Percentiles rank a stretch among this genome's conserved stretches.
phyloP scores from a whole-genome alignment of 2,329 filamentous ascomycete genomes.

The Fusarium sp. region DNA sequence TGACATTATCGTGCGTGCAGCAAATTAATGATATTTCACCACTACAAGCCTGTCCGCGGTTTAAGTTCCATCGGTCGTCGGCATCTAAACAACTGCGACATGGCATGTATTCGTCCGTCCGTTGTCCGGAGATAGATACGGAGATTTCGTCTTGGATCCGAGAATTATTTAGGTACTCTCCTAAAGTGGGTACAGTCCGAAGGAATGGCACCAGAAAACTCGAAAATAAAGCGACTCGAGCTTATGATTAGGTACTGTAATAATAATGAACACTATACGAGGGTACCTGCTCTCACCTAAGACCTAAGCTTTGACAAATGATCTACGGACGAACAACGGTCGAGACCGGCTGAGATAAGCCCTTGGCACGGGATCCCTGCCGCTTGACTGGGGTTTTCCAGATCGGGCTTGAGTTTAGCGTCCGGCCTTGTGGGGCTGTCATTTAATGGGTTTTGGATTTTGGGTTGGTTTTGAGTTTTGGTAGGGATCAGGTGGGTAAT shows the following conservation, averaged over 20 bases:
- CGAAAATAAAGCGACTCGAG: too few relatives aligned
- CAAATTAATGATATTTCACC: background rate
- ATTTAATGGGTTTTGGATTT: background rate
- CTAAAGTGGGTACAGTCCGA: conserved; percentile 1
- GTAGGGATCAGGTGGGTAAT: background rate
- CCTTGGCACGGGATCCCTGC: conserved; percentile 27
- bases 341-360: conserved; percentile 31
- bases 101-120: background rate
- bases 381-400: conserved; percentile 17
- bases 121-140: conserved; percentile 26
- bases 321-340: conserved; percentile 4
- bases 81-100: conserved; percentile 5
- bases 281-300: background rate
- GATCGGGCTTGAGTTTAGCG: conserved; percentile 25
- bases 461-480: background rate
- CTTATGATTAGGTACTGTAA: too few relatives aligned
- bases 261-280: too few relatives aligned
- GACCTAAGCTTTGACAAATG: background rate
- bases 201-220: background rate
- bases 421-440: conserved; percentile 20
- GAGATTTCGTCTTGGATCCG: conserved; percentile 27
- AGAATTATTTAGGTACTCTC: conserved; percentile 1
- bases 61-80: conserved; percentile 22
- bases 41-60: background rate
- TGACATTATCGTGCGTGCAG: conserved; percentile 7